Evolutionary conservation across 2,329 filamentous ascomycete species (phyloP).

Genomic region (Daldinia sp.): DNA sequence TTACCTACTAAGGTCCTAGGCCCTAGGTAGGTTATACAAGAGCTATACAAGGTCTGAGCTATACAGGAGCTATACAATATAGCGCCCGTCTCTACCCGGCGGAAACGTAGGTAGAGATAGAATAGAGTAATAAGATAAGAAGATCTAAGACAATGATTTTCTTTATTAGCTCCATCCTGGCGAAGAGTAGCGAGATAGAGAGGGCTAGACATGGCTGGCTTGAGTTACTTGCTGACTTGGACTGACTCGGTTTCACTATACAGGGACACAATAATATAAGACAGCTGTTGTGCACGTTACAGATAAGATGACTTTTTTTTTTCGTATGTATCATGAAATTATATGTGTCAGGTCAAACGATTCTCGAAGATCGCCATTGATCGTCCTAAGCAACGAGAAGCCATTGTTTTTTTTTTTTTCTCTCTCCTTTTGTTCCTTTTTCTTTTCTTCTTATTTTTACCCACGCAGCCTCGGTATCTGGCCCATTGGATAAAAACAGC

Average conservation of each 20-base stretch:
- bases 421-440: background rate
- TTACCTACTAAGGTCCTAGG: no score
- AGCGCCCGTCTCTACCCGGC: no score
- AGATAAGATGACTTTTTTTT: background rate
- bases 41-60: background rate
- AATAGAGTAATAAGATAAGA: background rate
- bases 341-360: conserved; percentile 9
- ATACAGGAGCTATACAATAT: no score
- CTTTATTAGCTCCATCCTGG: background rate
- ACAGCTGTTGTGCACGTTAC: conserved; percentile 3
- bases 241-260: conserved; percentile 1
- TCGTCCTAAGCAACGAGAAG: background rate
- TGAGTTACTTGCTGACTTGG: background rate
- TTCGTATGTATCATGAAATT: background rate
- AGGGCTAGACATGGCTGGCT: background rate
- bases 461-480: background rate
- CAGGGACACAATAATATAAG: conserved; percentile 11
- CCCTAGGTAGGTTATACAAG: background rate
- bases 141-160: background rate
- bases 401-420: background rate
- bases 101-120: background rate
- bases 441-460: background rate
- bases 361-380: conserved; percentile 13
- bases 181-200: background rate
- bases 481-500: background rate